Base-by-base conservation (phyloP, 495 filamentous ascomycete genomes). In the Aspergillus ostianus region DNA sequence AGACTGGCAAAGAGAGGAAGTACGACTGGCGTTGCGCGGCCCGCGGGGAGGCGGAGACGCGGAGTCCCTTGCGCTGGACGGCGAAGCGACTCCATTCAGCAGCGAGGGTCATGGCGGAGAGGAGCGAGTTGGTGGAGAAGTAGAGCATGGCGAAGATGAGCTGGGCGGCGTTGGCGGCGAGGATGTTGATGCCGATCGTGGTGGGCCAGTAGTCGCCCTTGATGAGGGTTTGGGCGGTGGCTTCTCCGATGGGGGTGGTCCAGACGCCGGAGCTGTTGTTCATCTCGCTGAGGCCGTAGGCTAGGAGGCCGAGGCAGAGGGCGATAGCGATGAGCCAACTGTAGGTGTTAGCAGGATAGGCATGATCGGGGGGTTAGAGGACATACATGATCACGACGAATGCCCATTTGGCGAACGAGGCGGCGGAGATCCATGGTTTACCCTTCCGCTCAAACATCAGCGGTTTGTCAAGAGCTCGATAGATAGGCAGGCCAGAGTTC, bases 141-240 rank as follows among this genome's bases (percentile, higher is more conserved):
- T 78, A 78, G 2, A 75, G 44, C 6, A 72, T 55, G 9, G 70
- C 70, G 27, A 76, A 58, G 10, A 75, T 57, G 0, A 71, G 50
- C 61, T 79, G 76, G 10, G 71, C 69, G 10, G 60, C n/a, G 59
- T 77, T 76, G 21, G 65, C 67, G 17, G 69, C 29, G 20, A 74
- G 53, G 2, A 46, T 9, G 27, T 47, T 47, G 20, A 44, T 27
- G 12, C 29, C 44, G 36, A 57, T 4, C 8, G 19, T 46, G 51
- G 55, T 30, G 56, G 50, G 50, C 50, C 50, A 52, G 26, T 21
- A 27, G 7, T 26, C 17, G 21, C 50, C 50, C 8, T 21, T 52
- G 50, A 52, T 52, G 26, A 52, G 1, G 2, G 50, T 52, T n/a
- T 52, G 20, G 6, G 4, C 21, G 23, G 21, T 29, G 20, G 27